Conservation (phyloP, 306 rosid species). For the Rubus parviflorus region DNA sequence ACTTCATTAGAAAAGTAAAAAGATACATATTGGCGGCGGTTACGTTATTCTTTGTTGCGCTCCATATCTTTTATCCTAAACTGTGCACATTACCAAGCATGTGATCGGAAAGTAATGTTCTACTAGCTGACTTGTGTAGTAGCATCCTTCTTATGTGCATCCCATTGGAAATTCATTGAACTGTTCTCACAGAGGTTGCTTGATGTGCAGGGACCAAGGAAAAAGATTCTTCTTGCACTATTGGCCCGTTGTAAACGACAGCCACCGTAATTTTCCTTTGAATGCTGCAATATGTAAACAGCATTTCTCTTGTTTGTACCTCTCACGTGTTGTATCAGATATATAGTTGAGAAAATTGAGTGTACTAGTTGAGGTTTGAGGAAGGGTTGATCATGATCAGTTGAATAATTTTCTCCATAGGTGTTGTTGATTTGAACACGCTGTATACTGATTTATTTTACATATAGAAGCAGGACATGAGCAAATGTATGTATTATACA, state of each 20-base stretch:
- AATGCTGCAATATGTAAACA: background rate
- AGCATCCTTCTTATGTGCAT: background rate
- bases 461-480: background rate
- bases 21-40: too few species aligned
- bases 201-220: constrained; percentile 67
- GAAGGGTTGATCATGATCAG: constrained; percentile 5
- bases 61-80: background rate
- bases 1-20: too few species aligned
- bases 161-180: background rate
- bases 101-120: background rate
- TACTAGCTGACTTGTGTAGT: background rate
- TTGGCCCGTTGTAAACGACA: constrained; percentile 34
- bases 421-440: background rate
- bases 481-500: background rate
- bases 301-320: background rate
- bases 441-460: background rate
- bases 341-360: background rate
- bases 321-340: background rate
- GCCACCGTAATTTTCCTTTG: constrained; percentile 19
- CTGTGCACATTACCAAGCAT: background rate
- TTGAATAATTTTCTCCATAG: constrained; percentile 6
- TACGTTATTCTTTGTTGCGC: background rate
- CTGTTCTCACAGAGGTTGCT: constrained; percentile 14
- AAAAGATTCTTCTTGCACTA: constrained; percentile 60
- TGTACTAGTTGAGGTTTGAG: background rate